Conservation (phyloP, 495 filamentous ascomycete genomes). For the Umbilicaria muhlenbergii region DNA sequence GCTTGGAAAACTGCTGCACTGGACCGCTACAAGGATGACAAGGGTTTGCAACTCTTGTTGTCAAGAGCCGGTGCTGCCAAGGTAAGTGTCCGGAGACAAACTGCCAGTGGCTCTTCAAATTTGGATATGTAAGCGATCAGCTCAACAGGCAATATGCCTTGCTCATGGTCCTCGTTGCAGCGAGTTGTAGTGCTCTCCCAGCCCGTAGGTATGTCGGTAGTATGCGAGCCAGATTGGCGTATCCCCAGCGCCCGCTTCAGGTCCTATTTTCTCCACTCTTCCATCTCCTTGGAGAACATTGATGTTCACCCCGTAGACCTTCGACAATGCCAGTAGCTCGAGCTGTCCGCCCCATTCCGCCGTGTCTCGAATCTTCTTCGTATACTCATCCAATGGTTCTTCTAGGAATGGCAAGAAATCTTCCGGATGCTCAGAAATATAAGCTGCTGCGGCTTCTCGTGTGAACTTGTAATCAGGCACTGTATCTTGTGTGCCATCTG, state of each 20-base stretch:
- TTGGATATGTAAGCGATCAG: not conserved
- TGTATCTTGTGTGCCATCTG: not conserved
- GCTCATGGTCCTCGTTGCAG: slow-evolving; percentile 20
- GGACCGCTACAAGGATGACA: slow-evolving; percentile 16
- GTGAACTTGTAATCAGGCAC: slow-evolving; percentile 5
- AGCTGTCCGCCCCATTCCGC: slow-evolving; percentile 95
- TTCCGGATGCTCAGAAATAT: slow-evolving; percentile 38
- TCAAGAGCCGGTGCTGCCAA: no score
- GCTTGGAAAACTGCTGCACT: slow-evolving; percentile 20
- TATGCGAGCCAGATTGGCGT: slow-evolving; percentile 77
- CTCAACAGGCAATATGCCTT: not conserved
- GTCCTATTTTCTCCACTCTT: slow-evolving; percentile 55
- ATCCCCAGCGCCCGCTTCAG: slow-evolving; percentile 23
- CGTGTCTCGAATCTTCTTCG: slow-evolving; percentile 64
- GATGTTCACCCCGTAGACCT: slow-evolving; percentile 67
- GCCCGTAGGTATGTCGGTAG: slow-evolving; percentile 78
- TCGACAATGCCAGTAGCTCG: slow-evolving; percentile 73
- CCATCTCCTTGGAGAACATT: slow-evolving; percentile 75
- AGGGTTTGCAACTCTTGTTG: not conserved
- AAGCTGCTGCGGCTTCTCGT: slow-evolving; percentile 36
- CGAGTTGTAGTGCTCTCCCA: slow-evolving; percentile 97
- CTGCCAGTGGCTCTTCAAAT: not conserved
- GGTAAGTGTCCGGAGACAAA: no score
- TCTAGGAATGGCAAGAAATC: slow-evolving; percentile 66
- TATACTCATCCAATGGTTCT: slow-evolving; percentile 59